Percentiles rank a stretch among this genome's conserved stretches.
These are phyloP conservation scores for Aspergillus conjunctus DNA, from an alignment of 495 filamentous ascomycete species.

Conservation along the genomic window DNA sequence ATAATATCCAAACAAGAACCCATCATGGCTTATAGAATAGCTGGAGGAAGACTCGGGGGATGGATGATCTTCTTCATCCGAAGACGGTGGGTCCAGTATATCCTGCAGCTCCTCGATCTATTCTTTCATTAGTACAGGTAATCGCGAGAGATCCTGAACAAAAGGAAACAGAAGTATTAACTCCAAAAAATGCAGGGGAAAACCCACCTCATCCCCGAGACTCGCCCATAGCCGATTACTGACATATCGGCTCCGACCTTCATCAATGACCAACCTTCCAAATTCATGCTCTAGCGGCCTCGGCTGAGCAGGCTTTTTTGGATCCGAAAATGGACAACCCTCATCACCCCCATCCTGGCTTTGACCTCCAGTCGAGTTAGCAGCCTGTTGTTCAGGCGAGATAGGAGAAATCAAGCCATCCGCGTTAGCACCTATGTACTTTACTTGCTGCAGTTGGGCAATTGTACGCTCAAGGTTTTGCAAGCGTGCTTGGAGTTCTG, in stretches of 20 bases:
- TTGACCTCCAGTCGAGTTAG: slow-evolving; percentile 13
- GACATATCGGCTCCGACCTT: slow-evolving; percentile 81
- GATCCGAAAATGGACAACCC: slow-evolving; percentile 36
- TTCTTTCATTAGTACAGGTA: slow-evolving; percentile 13
- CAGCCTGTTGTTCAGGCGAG: slow-evolving; percentile 12
- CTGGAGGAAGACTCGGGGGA: slow-evolving; percentile 55
- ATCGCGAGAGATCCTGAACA: background rate
- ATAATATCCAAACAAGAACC: slow-evolving; percentile 70
- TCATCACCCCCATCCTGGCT: slow-evolving; percentile 19
- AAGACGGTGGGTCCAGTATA: slow-evolving; percentile 65
- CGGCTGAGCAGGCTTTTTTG: slow-evolving; percentile 28
- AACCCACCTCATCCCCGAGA: slow-evolving; percentile 75
- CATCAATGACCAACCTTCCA: slow-evolving; percentile 80
- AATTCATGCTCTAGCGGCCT: slow-evolving; percentile 64
- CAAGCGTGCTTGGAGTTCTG: slow-evolving; percentile 76
- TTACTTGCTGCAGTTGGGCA: slow-evolving; percentile 56
- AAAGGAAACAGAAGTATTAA: background rate
- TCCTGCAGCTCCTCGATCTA: slow-evolving; percentile 73
- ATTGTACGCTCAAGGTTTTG: slow-evolving; percentile 82
- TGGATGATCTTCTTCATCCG: slow-evolving; percentile 64
- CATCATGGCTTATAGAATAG: slow-evolving; percentile 60
- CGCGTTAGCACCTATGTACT: slow-evolving; percentile 9
- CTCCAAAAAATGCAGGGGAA: background rate
- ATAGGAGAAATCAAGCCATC: slow-evolving; percentile 13
- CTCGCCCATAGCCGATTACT: slow-evolving; percentile 90